phyloP scores from a whole-genome alignment of 2,329 filamentous ascomycete genomes.

The Hymenoscyphus infarciens region DNA sequence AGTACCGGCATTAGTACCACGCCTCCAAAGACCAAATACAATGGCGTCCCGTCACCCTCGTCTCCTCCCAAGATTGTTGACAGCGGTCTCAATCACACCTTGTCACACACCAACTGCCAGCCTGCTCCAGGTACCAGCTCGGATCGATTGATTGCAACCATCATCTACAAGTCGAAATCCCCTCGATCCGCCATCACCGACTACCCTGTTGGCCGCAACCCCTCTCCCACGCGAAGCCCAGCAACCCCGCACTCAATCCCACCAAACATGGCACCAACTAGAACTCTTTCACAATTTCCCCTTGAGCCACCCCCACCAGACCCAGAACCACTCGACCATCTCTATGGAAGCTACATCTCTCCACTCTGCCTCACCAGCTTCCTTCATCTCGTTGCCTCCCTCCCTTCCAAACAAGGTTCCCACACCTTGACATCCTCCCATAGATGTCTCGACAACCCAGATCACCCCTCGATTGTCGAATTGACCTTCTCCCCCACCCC shows the following conservation, averaged over 20 bases:
- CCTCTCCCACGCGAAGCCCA: conserved; percentile 27
- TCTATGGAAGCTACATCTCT: conserved; percentile 64
- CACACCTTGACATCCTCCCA: conserved; percentile 56
- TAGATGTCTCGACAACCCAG: conserved; percentile 59
- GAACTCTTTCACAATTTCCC: conserved; percentile 55
- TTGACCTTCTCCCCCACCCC: conserved; percentile 60
- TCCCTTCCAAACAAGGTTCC: conserved; percentile 52
- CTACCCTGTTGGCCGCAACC: conserved; percentile 38
- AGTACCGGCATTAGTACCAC: conserved; percentile 39
- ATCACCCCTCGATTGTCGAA: conserved; percentile 62
- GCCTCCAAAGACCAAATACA: conserved; percentile 47
- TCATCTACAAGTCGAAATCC: conserved; percentile 55
- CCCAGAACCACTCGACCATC: conserved; percentile 58
- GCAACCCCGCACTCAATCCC: conserved; percentile 24
- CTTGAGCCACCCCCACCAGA: conserved; percentile 53
- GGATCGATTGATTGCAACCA: conserved; percentile 56
- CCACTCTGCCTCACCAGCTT: conserved; percentile 64
- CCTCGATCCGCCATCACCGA: conserved; percentile 36
- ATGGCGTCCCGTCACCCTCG: conserved; percentile 57
- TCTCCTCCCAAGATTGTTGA: conserved; percentile 59
- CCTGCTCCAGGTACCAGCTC: conserved; percentile 46
- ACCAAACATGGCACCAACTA: conserved; percentile 52
- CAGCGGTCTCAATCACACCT: conserved; percentile 57
- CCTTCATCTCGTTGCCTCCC: conserved; percentile 61
- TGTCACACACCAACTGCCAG: conserved; percentile 62